These are phyloP conservation scores for Camelina sativa DNA, from an alignment of 345 rosid species.

Conservation along the genomic window DNA sequence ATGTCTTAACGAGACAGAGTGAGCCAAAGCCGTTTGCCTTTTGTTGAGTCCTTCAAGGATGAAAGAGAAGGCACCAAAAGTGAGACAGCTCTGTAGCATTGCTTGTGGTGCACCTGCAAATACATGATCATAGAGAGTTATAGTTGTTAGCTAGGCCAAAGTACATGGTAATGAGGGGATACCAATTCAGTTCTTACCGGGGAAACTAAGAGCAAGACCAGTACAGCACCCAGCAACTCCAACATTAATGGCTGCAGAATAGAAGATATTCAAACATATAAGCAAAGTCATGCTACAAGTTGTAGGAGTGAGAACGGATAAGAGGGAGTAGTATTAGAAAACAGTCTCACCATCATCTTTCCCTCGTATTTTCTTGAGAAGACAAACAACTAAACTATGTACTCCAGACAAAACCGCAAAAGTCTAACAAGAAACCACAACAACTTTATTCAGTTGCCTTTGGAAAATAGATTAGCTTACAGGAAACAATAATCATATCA, in stretches of 20 bases:
- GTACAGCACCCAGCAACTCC: conserved; percentile 97
- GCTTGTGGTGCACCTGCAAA: conserved; percentile 74
- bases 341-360: conserved; percentile 82
- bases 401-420: conserved; percentile 47
- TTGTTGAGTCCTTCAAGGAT: conserved; percentile 78
- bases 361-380: conserved; percentile 83
- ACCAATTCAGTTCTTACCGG: conserved; percentile 52
- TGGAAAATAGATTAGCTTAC: not conserved
- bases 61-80: conserved; percentile 87
- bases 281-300: not conserved
- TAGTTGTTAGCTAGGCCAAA: conserved; percentile 6
- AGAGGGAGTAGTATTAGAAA: not conserved
- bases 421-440: conserved; percentile 26
- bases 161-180: not conserved
- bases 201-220: conserved; percentile 85
- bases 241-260: conserved; percentile 71
- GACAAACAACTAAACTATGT: conserved; percentile 47
- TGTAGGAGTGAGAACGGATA: not conserved
- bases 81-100: conserved; percentile 76
- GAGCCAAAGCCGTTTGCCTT: conserved; percentile 81
- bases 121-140: not conserved
- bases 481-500: not conserved
- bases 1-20: conserved; percentile 49
- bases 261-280: conserved; percentile 28
- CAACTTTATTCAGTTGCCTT: not conserved